A percentile compares a stretch with the other conserved stretches of the same genome.
Conservation (phyloP, 139 green algal species). For the Chlorella sp. region DNA sequence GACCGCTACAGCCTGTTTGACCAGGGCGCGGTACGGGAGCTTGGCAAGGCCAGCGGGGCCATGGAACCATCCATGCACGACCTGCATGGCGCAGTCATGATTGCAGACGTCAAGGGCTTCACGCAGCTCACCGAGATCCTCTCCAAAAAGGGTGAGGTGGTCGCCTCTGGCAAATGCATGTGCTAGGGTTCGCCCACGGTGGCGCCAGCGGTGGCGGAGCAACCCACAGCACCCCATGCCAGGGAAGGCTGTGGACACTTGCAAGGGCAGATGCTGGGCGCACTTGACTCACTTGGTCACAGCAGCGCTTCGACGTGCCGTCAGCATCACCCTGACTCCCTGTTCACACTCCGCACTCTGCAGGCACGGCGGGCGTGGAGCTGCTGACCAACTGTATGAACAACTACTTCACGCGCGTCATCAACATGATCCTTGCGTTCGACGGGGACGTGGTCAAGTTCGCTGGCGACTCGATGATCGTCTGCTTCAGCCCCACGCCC, state of each 20-base stretch:
- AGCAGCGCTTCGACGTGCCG: no score
- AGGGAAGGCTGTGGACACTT: no score
- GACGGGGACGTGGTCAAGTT: constrained; percentile 81
- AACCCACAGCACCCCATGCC: no score
- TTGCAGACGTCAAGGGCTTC: constrained; percentile 81
- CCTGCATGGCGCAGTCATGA: constrained; percentile 58
- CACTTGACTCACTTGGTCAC: no score
- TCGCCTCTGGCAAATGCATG: no score
- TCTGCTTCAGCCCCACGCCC: constrained; percentile 48
- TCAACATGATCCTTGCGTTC: constrained; percentile 57
- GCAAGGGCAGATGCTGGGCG: no score
- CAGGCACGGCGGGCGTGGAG: constrained; percentile 58
- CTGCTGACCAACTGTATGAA: constrained; percentile 81
- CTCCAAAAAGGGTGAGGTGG: constrained; percentile 38
- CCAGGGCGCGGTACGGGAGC: constrained; percentile 4
- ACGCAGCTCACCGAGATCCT: constrained; percentile 72
- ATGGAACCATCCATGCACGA: constrained; percentile 41
- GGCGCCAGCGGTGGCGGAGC: no score
- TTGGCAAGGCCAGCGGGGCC: constrained; percentile 14
- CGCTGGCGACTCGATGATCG: constrained; percentile 79
- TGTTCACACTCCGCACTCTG: no score
- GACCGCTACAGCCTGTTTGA: constrained; percentile 26
- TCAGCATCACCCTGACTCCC: no score
- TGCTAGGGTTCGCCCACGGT: no score
- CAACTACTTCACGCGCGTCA: constrained; percentile 74